phyloP scores from a whole-genome alignment of 805 yeast species.

The Kazachstania africana region DNA sequence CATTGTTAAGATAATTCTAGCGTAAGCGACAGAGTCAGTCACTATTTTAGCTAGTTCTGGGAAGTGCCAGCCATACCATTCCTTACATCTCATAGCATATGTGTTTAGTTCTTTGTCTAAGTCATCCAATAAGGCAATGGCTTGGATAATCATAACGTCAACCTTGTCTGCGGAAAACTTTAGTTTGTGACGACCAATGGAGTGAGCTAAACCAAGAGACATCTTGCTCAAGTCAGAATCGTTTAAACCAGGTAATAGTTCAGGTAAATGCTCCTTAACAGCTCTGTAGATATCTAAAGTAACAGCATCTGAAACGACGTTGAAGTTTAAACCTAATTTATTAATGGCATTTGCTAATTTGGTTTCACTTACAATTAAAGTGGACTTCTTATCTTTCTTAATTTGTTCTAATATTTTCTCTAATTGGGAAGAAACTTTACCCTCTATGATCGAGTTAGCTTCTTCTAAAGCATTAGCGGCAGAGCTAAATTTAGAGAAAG shows the following conservation, averaged over 20 bases:
- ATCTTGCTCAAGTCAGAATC: conserved; percentile 79
- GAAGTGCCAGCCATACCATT: conserved; percentile 99
- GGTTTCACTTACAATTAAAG: conserved; percentile 86
- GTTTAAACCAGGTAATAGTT: conserved; percentile 82
- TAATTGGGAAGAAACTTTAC: conserved; percentile 81
- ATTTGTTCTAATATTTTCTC: conserved; percentile 63
- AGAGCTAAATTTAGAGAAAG: conserved; percentile 86
- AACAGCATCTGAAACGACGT: conserved; percentile 89
- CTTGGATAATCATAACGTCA: conserved; percentile 98
- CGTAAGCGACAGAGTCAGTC: conserved; percentile 90
- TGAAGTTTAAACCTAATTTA: conserved; percentile 79
- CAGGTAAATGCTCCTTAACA: conserved; percentile 87
- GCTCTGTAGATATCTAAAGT: conserved; percentile 92
- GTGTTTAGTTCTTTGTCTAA: conserved; percentile 96
- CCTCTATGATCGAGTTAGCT: conserved; percentile 84
- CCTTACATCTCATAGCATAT: conserved; percentile 97
- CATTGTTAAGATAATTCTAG: conserved; percentile 87
- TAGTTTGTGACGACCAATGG: conserved; percentile 95
- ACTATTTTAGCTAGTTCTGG: conserved; percentile 98
- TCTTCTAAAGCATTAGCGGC: conserved; percentile 96
- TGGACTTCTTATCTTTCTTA: conserved; percentile 71
- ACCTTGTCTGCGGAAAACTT: conserved; percentile 97
- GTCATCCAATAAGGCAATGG: conserved; percentile 92
- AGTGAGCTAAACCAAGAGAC: conserved; percentile 97
- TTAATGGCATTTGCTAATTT: conserved; percentile 94